Evolutionary conservation across 768 basidiomycete species (phyloP).

Genomic region (Kwoniella pini): DNA sequence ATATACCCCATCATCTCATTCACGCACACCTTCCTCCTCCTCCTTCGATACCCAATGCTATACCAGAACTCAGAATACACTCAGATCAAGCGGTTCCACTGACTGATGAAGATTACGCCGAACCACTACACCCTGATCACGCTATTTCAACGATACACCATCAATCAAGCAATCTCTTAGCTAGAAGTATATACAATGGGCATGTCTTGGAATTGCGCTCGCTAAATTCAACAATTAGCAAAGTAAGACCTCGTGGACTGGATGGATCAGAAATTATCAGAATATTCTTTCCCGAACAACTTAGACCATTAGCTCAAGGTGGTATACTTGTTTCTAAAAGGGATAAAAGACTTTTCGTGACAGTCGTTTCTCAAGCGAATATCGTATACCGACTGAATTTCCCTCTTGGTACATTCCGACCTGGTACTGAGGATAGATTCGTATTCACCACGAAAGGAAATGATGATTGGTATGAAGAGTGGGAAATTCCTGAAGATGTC

Average conservation of each 20-base stretch:
- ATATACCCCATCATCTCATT: slow-evolving; percentile 42
- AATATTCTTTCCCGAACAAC: slow-evolving; percentile 43
- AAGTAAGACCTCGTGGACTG: slow-evolving; percentile 3
- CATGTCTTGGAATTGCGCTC: slow-evolving; percentile 44
- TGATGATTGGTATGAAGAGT: slow-evolving; percentile 46
- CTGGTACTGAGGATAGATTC: slow-evolving; percentile 21
- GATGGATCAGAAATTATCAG: slow-evolving; percentile 33
- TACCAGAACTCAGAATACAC: slow-evolving; percentile 35
- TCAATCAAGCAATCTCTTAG: slow-evolving; percentile 32
- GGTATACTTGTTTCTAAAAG: slow-evolving; percentile 24
- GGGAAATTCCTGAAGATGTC: slow-evolving; percentile 34
- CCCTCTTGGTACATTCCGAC: slow-evolving; percentile 21
- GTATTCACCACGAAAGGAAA: slow-evolving; percentile 26
- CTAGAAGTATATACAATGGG: slow-evolving; percentile 44
- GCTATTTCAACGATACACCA: slow-evolving; percentile 38
- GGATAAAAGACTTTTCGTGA: slow-evolving; percentile 29
- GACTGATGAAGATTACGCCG: slow-evolving; percentile 9
- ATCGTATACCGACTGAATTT: slow-evolving; percentile 38
- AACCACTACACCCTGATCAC: slow-evolving; percentile 46
- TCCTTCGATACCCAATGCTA: slow-evolving; percentile 37
- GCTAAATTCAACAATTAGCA: slow-evolving; percentile 14
- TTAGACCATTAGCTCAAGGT: slow-evolving; percentile 27
- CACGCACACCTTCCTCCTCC: slow-evolving; percentile 46
- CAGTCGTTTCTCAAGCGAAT: slow-evolving; percentile 36
- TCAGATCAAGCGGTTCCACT: slow-evolving; percentile 27